Evolutionary conservation across 441 rosid species (phyloP).

Genomic region (Bocquillonia castaneifolia): DNA sequence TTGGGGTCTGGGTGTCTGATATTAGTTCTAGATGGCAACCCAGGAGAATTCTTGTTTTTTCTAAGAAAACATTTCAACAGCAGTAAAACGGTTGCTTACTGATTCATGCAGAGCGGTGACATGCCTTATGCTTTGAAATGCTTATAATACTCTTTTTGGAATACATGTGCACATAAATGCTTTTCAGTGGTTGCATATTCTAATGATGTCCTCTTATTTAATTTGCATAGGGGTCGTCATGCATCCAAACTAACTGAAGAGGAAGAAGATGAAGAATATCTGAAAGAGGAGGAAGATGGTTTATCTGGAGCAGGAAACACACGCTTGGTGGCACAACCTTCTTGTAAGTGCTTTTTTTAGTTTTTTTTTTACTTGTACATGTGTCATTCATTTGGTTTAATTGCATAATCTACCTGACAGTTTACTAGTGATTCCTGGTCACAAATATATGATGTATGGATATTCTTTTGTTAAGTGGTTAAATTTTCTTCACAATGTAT

Average conservation of each 20-base stretch:
- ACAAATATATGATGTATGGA: too few species aligned
- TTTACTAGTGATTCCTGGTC: background rate
- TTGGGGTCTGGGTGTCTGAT: background rate
- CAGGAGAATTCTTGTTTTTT: background rate
- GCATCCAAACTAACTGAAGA: conserved; percentile 91
- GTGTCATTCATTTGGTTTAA: background rate
- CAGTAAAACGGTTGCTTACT: background rate
- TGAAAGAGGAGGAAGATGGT: conserved; percentile 93
- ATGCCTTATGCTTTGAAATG: background rate
- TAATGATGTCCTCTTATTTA: background rate
- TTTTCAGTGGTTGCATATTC: background rate
- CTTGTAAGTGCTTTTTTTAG: conserved; percentile 50
- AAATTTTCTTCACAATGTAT: background rate
- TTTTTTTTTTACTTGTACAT: conserved; percentile 1
- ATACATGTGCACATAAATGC: conserved; percentile 2
- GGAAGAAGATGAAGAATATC: conserved; percentile 95
- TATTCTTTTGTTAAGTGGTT: background rate
- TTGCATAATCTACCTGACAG: background rate
- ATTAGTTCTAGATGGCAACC: background rate
- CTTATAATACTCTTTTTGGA: background rate
- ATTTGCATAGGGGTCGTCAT: conserved; percentile 70
- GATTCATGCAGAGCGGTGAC: background rate
- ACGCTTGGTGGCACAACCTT: conserved; percentile 83
- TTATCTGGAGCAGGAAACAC: conserved; percentile 78
- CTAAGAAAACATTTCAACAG: background rate